These are phyloP conservation scores for Entomortierella lignicola DNA, from an alignment of 192 early-diverging fungal species.

Conservation along the genomic window DNA sequence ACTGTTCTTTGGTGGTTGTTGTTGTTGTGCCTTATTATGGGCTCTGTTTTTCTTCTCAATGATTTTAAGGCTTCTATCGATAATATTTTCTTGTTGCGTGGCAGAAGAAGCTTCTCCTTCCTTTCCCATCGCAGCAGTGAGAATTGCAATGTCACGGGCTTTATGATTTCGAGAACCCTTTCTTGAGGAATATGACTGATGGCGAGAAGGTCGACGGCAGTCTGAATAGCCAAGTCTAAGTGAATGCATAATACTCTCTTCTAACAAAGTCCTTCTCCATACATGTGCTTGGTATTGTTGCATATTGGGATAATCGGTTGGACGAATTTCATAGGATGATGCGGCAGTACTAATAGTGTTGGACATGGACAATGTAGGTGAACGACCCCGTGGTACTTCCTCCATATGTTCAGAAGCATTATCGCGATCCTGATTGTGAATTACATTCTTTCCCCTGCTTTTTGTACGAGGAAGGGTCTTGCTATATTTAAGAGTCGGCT, in stretches of 20 bases:
- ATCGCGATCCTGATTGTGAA: background rate
- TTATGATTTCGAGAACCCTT: conserved; percentile 24
- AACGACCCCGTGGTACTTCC: conserved; percentile 37
- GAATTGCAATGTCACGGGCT: conserved; percentile 30
- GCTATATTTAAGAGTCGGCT: conserved; percentile 8
- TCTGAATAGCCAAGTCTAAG: conserved; percentile 41
- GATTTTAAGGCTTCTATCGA: conserved; percentile 14
- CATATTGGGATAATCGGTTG: conserved; percentile 23
- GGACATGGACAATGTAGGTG: conserved; percentile 38
- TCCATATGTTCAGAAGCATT: conserved; percentile 39
- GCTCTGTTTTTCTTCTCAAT: background rate
- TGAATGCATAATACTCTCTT: conserved; percentile 53
- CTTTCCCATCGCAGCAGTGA: conserved; percentile 21
- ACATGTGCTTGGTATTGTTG: conserved; percentile 35
- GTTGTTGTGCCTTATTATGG: conserved; percentile 1
- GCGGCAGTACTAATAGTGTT: conserved; percentile 34
- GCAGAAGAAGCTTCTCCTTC: conserved; percentile 6
- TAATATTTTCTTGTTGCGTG: conserved; percentile 27
- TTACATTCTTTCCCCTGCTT: conserved; percentile 3
- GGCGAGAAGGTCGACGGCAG: conserved; percentile 21
- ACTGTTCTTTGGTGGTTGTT: conserved; percentile 15
- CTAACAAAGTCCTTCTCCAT: conserved; percentile 41
- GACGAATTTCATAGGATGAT: conserved; percentile 23
- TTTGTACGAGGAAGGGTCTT: conserved; percentile 18
- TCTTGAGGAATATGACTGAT: conserved; percentile 16